These are phyloP conservation scores for Fusarium sp. DNA, from an alignment of 2,329 filamentous ascomycete species.

Conservation along the genomic window DNA sequence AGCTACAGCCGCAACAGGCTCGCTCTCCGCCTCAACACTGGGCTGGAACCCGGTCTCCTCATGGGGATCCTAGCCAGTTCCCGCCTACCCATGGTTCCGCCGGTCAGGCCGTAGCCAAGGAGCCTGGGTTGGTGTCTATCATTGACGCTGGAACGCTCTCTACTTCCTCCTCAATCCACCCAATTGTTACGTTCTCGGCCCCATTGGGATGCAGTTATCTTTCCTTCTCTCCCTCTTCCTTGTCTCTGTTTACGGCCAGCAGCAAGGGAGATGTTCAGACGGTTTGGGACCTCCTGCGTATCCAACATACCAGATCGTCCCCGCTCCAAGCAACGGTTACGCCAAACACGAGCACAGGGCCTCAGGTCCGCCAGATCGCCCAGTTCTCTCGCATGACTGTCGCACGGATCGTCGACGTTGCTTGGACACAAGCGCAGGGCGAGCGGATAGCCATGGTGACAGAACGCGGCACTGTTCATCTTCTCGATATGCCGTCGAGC, in stretches of 20 bases:
- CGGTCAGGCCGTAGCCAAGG: constrained; percentile 65
- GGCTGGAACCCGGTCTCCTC: constrained; percentile 54
- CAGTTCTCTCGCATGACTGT: constrained; percentile 92
- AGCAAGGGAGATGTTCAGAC: constrained; percentile 84
- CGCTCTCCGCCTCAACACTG: constrained; percentile 60
- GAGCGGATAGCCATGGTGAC: constrained; percentile 89
- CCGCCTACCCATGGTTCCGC: constrained; percentile 76
- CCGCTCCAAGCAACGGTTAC: constrained; percentile 60
- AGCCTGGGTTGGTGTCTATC: constrained; percentile 77
- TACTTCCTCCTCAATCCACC: constrained; percentile 62
- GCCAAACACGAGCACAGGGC: constrained; percentile 57
- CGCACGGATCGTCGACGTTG: constrained; percentile 87
- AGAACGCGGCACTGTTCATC: constrained; percentile 92
- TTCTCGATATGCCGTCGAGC: constrained; percentile 83
- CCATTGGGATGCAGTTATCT: constrained; percentile 80
- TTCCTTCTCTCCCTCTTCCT: constrained; percentile 76
- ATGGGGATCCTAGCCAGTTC: constrained; percentile 64
- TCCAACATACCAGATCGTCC: constrained; percentile 69
- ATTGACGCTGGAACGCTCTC: constrained; percentile 71
- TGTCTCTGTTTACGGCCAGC: constrained; percentile 79
- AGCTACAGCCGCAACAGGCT: constrained; percentile 54
- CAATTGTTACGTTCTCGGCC: constrained; percentile 73
- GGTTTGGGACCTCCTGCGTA: constrained; percentile 78
- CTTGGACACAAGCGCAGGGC: constrained; percentile 82
- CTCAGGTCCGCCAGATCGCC: constrained; percentile 80